These are phyloP conservation scores for Colletotrichum tanaceti DNA, from an alignment of 2,329 filamentous ascomycete species.

Conservation along the genomic window DNA sequence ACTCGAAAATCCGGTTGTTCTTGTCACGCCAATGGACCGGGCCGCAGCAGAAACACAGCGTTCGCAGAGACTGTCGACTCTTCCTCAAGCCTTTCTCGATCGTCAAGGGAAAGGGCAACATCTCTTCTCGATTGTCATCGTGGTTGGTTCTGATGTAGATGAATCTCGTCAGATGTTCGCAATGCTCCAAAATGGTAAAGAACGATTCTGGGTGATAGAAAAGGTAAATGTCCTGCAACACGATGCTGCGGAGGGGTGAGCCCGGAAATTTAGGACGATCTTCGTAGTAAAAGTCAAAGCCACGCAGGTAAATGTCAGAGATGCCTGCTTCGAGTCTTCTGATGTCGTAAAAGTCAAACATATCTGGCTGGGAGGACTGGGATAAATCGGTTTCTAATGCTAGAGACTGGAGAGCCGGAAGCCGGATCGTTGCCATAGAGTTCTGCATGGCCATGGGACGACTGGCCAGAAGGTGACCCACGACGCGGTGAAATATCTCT, in stretches of 20 bases:
- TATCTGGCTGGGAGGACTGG: rapidly evolving
- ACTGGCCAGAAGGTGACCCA: not conserved
- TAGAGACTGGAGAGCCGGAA: not conserved
- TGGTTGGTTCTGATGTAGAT: not conserved
- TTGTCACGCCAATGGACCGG: not conserved
- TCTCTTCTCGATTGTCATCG: too few relatives aligned
- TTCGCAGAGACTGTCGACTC: not conserved
- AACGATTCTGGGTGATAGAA: not conserved
- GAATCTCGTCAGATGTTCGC: not conserved
- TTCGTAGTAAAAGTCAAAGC: not conserved
- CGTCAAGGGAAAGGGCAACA: rapidly evolving
- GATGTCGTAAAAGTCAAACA: rapidly evolving
- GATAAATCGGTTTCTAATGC: not conserved
- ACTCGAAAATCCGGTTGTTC: not conserved
- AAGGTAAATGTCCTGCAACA: not conserved
- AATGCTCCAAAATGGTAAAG: not conserved
- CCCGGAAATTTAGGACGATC: rapidly evolving
- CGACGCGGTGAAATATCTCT: not conserved
- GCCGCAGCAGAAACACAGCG: not conserved
- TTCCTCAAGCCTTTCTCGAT: not conserved
- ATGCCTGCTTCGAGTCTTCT: not conserved
- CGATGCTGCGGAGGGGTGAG: not conserved
- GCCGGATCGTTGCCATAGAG: not conserved
- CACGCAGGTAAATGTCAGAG: not conserved
- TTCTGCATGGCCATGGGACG: not conserved